Percentiles rank a stretch among this genome's conserved stretches.
Evolutionary conservation across 1,284 basidiomycete genomes (phyloP).

Genomic region (Ceratobasidium sp.): DNA sequence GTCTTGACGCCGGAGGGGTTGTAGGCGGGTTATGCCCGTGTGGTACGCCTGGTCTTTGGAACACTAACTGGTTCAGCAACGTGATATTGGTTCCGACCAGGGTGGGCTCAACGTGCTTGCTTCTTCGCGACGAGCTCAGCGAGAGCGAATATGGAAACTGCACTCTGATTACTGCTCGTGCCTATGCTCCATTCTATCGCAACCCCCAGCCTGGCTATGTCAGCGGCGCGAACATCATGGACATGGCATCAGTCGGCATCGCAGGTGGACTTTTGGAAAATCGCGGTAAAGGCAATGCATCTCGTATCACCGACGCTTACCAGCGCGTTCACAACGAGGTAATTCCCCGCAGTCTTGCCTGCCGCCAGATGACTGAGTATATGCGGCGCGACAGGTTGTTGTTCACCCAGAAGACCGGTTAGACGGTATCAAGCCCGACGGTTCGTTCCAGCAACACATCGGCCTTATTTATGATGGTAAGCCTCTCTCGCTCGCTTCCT

Average conservation of each 20-base stretch:
- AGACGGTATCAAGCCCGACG: slow-evolving; percentile 75
- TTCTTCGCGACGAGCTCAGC: slow-evolving; percentile 25
- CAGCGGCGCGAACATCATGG: slow-evolving; percentile 74
- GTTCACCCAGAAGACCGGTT: slow-evolving; percentile 61
- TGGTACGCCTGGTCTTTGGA: slow-evolving; percentile 70
- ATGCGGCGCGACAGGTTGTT: slow-evolving; percentile 54
- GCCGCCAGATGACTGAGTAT: background rate
- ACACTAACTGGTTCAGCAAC: slow-evolving; percentile 73
- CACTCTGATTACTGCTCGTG: slow-evolving; percentile 55
- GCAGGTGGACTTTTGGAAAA: slow-evolving; percentile 61
- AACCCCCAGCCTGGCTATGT: slow-evolving; percentile 53
- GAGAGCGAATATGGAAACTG: slow-evolving; percentile 32
- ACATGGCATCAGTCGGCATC: slow-evolving; percentile 71
- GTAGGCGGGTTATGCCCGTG: slow-evolving; percentile 64
- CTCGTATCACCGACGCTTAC: slow-evolving; percentile 67
- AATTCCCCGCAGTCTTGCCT: background rate
- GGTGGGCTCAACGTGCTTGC: slow-evolving; percentile 19
- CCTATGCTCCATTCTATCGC: slow-evolving; percentile 66
- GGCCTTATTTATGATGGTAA: slow-evolving; percentile 72
- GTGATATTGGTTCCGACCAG: slow-evolving; percentile 17
- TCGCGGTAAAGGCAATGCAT: slow-evolving; percentile 58
- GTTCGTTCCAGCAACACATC: slow-evolving; percentile 72
- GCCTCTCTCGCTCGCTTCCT: background rate
- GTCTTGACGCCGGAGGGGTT: slow-evolving; percentile 67
- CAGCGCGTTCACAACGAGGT: slow-evolving; percentile 55